Percentiles rank a stretch among this genome's conserved stretches.
These are phyloP conservation scores for Lanmaoa rubissima DNA, from an alignment of 768 basidiomycete genomes.

Conservation along the genomic window DNA sequence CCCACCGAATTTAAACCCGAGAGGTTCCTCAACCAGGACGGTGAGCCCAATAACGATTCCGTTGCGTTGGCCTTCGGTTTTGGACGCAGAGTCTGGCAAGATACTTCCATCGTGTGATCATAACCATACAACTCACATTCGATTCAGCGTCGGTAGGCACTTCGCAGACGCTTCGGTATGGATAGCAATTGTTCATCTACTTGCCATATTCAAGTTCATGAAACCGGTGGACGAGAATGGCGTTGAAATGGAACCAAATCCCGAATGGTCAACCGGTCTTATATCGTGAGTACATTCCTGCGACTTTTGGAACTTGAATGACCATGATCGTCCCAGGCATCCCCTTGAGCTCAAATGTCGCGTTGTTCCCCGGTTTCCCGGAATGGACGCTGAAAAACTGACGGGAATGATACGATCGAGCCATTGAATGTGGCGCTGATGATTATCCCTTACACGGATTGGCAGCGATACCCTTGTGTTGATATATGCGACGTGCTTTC, in stretches of 20 bases:
- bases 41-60: constrained; percentile 24
- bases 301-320: neutral
- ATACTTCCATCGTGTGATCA: neutral
- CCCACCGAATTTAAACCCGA: constrained; percentile 29
- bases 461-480: neutral
- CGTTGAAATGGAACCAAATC: constrained; percentile 23
- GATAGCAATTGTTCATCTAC: constrained; percentile 31
- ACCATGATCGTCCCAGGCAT: constrained; percentile 18
- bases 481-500: neutral
- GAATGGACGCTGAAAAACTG: constrained; percentile 16
- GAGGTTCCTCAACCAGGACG: constrained; percentile 26
- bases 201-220: constrained; percentile 31
- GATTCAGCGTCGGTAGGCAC: constrained; percentile 26
- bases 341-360: constrained; percentile 30
- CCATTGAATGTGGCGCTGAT: constrained; percentile 6
- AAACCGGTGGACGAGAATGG: constrained; percentile 28
- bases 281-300: constrained; percentile 23
- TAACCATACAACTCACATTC: constrained; percentile 1
- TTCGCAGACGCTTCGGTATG: constrained; percentile 34
- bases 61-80: constrained; percentile 28
- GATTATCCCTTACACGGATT: neutral
- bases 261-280: constrained; percentile 29
- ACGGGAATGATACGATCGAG: constrained; percentile 9
- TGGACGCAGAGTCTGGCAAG: constrained; percentile 30
- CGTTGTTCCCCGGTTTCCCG: constrained; percentile 21